Percentiles rank a stretch among this genome's conserved stretches.
phyloP scores from a whole-genome alignment of 768 basidiomycete species.

The Boletus tylopilopsis region DNA sequence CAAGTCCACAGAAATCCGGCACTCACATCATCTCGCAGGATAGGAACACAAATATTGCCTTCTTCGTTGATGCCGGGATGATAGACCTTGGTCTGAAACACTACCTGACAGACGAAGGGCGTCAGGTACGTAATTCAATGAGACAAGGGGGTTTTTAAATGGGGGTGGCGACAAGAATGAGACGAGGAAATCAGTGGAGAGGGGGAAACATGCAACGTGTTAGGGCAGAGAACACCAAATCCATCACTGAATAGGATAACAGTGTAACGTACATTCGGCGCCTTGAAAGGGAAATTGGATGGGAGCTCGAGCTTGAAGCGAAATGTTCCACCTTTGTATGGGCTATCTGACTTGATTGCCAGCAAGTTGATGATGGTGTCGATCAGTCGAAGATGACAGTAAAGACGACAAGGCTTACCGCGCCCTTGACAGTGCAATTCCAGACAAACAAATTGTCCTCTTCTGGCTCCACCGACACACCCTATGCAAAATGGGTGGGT shows the following conservation, averaged over 20 bases:
- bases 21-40: slow-evolving; percentile 78
- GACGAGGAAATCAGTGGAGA: background rate
- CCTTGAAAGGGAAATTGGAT: slow-evolving; percentile 82
- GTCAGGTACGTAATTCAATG: slow-evolving; percentile 18
- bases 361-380: slow-evolving; percentile 1
- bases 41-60: slow-evolving; percentile 79
- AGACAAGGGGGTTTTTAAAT: background rate
- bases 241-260: background rate
- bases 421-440: slow-evolving; percentile 74
- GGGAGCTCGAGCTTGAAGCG: slow-evolving; percentile 73
- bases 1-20: slow-evolving; percentile 5
- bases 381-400: background rate
- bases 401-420: slow-evolving; percentile 42
- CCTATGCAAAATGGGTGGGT: slow-evolving; percentile 39
- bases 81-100: slow-evolving; percentile 83
- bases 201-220: slow-evolving; percentile 15
- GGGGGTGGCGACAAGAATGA: background rate
- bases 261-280: slow-evolving; percentile 56
- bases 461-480: slow-evolving; percentile 53
- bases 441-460: slow-evolving; percentile 76
- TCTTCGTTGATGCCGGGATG: slow-evolving; percentile 91
- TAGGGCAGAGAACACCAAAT: slow-evolving; percentile 11
- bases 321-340: slow-evolving; percentile 81
- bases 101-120: slow-evolving; percentile 47
- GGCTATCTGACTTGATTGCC: slow-evolving; percentile 62